Conservation (phyloP, 345 rosid genomes). For the Hirschfeldia incana region DNA sequence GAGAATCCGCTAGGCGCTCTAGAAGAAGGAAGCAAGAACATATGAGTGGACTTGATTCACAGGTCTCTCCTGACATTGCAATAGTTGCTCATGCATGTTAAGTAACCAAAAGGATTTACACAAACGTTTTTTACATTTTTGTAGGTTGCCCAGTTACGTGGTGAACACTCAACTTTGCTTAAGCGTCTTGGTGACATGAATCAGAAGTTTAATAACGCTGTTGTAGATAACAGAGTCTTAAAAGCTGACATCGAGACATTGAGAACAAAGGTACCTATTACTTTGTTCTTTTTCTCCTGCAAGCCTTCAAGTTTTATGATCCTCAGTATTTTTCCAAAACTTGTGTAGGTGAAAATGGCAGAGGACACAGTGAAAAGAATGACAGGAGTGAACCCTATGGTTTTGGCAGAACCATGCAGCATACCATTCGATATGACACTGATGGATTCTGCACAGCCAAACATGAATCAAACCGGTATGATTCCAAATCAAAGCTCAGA, state of each 20-base stretch:
- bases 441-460: slow-evolving; percentile 19
- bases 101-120: not conserved
- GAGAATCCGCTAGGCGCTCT: slow-evolving; percentile 92
- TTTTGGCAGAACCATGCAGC: slow-evolving; percentile 48
- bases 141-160: slow-evolving; percentile 71
- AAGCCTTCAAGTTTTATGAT: slow-evolving; percentile 1
- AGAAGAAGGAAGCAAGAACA: slow-evolving; percentile 81
- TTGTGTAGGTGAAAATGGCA: slow-evolving; percentile 86
- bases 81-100: not conserved
- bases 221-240: slow-evolving; percentile 75
- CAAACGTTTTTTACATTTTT: slow-evolving; percentile 13
- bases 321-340: not conserved
- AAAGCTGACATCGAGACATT: slow-evolving; percentile 82
- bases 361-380: slow-evolving; percentile 83
- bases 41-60: slow-evolving; percentile 68
- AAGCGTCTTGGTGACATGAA: slow-evolving; percentile 60
- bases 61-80: slow-evolving; percentile 44
- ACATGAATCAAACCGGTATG: slow-evolving; percentile 10
- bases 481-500: slow-evolving; percentile 19
- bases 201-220: slow-evolving; percentile 60
- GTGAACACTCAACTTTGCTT: slow-evolving; percentile 58
- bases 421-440: slow-evolving; percentile 32
- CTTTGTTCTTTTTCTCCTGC: not conserved
- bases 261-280: slow-evolving; percentile 64
- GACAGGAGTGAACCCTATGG: slow-evolving; percentile 65